Evolutionary conservation across 306 rosid species (phyloP), one percentile per base, ranked within the genome.

Genomic region (Pterocarpus santalinus): DNA sequence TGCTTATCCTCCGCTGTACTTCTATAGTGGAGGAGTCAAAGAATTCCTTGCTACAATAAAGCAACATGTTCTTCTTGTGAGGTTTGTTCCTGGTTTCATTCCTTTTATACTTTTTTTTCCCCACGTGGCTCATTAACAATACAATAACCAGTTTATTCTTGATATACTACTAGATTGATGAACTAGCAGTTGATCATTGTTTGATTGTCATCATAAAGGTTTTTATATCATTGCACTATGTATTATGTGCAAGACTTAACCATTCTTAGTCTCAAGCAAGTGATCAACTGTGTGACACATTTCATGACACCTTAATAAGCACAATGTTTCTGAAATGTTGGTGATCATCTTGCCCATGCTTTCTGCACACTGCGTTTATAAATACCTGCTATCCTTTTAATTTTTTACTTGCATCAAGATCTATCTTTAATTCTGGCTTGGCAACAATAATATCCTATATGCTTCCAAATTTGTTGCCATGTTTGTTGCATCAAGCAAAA

Each of bases 21-120:
- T 96, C 81, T 96, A 96, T 76, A 96, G 90, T 77, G 99, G 99
- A 85, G 99, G 99, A 88, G 94, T 96, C 78, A 94, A 90, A 83
- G 98, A 96, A 87, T 96, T 96, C 78, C 96, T 96, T 78, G 97
- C 98, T 74, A 92, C 98, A 62, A 77, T 92, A 81, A 96, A 96
- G 93, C 99, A 93, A 60, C 90, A 96, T 84, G 91, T 89, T 85
- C 89, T 96, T 81, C 89, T 93, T 71, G 90, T 83, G 90, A 93
- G 99, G 99, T 96, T 85, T 80, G 97, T 81, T 82, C 62, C 66
- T 64, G 65, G 65, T 55, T 57, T 71, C 16, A 17, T 61, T 35
- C 43, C 73, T 22, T 49, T 55, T 52, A 0, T 43, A 7, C 47
- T 78, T 66, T 34, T 43, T 70, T 62, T 69, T 65, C 0, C 51